Evolutionary conservation across 805 yeast genomes (phyloP).

Genomic region (Myxozyma nipponensis): DNA sequence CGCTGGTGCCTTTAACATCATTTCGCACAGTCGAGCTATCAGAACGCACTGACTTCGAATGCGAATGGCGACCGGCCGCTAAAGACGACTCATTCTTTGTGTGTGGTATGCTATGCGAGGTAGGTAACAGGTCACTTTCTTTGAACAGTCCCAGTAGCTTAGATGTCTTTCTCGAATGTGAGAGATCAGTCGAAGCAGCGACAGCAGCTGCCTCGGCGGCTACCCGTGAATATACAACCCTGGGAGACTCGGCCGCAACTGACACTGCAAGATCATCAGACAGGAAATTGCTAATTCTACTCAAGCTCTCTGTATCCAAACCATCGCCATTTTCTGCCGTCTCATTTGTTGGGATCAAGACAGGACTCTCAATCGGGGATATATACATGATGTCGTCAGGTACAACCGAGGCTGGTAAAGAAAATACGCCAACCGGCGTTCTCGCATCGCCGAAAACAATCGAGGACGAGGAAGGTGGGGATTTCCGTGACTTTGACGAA

Average conservation of each 20-base stretch:
- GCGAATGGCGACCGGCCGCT: not conserved
- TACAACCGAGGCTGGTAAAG: conserved; percentile 22
- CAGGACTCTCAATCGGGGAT: conserved; percentile 29
- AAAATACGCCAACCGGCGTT: conserved; percentile 23
- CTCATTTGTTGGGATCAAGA: not conserved
- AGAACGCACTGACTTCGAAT: not conserved
- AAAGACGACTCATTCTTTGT: not conserved
- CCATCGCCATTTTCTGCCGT: not conserved
- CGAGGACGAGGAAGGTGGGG: not conserved
- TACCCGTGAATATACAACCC: not conserved
- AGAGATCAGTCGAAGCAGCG: conserved; percentile 20
- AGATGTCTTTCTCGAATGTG: conserved; percentile 39
- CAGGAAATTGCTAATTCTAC: not conserved
- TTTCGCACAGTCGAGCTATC: not conserved
- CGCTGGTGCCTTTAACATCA: conserved; percentile 1
- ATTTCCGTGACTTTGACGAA: no score
- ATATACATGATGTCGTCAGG: conserved; percentile 25
- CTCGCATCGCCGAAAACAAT: not conserved
- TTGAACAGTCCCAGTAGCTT: conserved; percentile 39
- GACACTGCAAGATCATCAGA: not conserved
- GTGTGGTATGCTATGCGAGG: no score
- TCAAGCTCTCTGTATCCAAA: not conserved
- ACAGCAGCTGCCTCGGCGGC: conserved; percentile 25
- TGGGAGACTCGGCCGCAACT: not conserved
- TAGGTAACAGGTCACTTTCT: conserved; percentile 28